Evolutionary conservation across 352 stramenopile genomes (phyloP).

Genomic region (Globisporangium solare): DNA sequence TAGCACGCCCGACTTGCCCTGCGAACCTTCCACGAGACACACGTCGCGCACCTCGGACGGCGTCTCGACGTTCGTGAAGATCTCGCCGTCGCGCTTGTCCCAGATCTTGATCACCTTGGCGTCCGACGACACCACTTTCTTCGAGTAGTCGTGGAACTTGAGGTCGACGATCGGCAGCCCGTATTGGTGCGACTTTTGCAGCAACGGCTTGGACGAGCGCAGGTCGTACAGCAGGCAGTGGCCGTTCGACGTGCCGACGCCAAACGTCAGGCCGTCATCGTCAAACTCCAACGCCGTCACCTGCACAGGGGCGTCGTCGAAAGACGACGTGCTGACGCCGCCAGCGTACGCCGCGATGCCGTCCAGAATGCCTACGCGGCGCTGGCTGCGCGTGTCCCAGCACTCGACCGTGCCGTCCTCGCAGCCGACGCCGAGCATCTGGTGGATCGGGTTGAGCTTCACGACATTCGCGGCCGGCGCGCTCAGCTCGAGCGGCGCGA

Average conservation of each 20-base stretch:
- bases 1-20: constrained; percentile 93
- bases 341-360: constrained; percentile 48
- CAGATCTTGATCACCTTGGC: constrained; percentile 99
- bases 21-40: constrained; percentile 88
- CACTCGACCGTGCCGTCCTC: constrained; percentile 95
- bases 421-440: constrained; percentile 88
- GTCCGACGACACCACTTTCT: constrained; percentile 93
- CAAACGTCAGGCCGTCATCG: constrained; percentile 93
- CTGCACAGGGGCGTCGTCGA: constrained; percentile 39
- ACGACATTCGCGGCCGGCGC: constrained; percentile 85
- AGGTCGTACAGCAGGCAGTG: constrained; percentile 96
- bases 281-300: constrained; percentile 95
- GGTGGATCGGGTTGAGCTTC: constrained; percentile 86
- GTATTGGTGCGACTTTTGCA: constrained; percentile 98
- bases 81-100: constrained; percentile 85
- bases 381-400: constrained; percentile 91
- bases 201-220: constrained; percentile 89
- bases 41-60: constrained; percentile 95
- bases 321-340: constrained; percentile 18
- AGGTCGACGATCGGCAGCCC: constrained; percentile 94
- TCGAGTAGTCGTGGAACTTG: constrained; percentile 89
- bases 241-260: constrained; percentile 91
- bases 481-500: constrained; percentile 75
- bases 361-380: constrained; percentile 63
- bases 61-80: constrained; percentile 98